Evolutionary conservation across 2,329 filamentous ascomycete species (phyloP).

Genomic region (Botrytis squamosa): DNA sequence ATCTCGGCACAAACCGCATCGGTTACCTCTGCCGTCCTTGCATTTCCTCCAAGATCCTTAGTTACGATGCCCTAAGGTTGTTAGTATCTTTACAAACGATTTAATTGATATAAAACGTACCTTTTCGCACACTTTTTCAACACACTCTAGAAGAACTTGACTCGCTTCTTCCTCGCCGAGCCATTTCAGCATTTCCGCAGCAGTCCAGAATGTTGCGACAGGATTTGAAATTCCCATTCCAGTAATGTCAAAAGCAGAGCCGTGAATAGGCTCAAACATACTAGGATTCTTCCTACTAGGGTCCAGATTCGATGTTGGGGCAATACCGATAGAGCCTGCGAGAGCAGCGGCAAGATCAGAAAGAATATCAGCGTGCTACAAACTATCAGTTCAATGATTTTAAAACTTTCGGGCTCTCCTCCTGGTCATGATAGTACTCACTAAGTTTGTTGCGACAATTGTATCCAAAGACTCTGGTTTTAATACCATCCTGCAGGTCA

Average conservation of each 20-base stretch:
- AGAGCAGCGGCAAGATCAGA: conserved; percentile 69
- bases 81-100: neutral
- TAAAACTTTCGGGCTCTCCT: neutral
- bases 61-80: neutral
- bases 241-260: conserved; percentile 57
- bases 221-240: conserved; percentile 58
- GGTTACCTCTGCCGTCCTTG: conserved; percentile 32
- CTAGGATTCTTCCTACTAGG: conserved; percentile 53
- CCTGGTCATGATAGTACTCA: neutral
- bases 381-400: neutral
- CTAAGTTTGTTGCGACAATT: conserved; percentile 60
- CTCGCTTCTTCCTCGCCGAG: conserved; percentile 54
- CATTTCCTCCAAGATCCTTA: conserved; percentile 51
- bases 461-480: conserved; percentile 59
- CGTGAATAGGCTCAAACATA: conserved; percentile 63
- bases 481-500: conserved; percentile 51
- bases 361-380: conserved; percentile 60
- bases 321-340: conserved; percentile 70
- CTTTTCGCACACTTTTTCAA: conserved; percentile 52
- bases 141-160: conserved; percentile 48
- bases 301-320: conserved; percentile 67
- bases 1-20: conserved; percentile 35
- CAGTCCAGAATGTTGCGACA: conserved; percentile 58
- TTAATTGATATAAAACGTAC: neutral
- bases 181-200: conserved; percentile 57